Evolutionary conservation across 2,329 filamentous ascomycete species (phyloP).

Genomic region (Thermothelomyces thermophilus): DNA sequence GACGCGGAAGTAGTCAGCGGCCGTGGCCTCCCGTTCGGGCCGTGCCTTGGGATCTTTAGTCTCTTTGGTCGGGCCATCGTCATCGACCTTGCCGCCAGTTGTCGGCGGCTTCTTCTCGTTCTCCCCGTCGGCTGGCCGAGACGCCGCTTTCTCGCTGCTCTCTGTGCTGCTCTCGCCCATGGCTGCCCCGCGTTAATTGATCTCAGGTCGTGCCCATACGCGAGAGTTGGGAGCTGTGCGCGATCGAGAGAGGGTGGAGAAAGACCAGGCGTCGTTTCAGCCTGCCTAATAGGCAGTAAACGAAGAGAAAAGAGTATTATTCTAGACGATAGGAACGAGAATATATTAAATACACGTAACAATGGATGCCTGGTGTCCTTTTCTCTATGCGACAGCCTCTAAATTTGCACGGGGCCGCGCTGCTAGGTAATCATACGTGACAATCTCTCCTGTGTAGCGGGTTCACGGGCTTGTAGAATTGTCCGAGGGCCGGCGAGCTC

Average conservation of each 20-base stretch:
- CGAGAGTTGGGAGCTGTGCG: no score
- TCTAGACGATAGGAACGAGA: no score
- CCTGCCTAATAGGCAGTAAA: no score
- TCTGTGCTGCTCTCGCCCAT: slow-evolving; percentile 12
- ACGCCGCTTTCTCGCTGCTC: background rate
- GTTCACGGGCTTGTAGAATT: no score
- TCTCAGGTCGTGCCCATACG: background rate
- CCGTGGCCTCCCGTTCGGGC: slow-evolving; percentile 39
- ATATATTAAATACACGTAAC: no score
- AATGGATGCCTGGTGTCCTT: no score
- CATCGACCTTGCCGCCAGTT: slow-evolving; percentile 2
- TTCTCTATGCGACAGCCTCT: no score
- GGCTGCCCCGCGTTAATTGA: background rate
- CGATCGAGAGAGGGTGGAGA: background rate
- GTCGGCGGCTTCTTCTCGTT: background rate
- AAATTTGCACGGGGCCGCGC: no score
- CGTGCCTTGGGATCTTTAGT: slow-evolving; percentile 28
- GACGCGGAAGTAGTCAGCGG: slow-evolving; percentile 45
- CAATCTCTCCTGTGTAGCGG: background rate
- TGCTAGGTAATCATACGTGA: no score
- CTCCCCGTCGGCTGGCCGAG: background rate
- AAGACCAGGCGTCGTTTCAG: background rate
- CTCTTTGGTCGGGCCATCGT: slow-evolving; percentile 3
- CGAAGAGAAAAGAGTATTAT: no score
- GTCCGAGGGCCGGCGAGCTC: no score